Percentiles rank a stretch among this genome's conserved stretches.
Conservation (phyloP, 768 basidiomycete genomes). For the Agaricus sinodeliciosus region DNA sequence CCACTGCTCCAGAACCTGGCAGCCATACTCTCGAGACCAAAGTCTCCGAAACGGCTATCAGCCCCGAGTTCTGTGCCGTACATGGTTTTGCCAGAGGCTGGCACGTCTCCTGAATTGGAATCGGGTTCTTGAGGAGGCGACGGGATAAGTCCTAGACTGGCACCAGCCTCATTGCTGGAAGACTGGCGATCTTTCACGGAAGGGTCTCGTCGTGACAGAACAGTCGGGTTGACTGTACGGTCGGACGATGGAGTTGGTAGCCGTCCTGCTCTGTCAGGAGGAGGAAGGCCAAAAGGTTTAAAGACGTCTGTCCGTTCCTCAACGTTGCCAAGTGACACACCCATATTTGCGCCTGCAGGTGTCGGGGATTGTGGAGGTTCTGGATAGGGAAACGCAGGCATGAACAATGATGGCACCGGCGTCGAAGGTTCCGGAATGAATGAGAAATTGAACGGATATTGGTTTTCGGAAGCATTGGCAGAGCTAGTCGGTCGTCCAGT, state of each 20-base stretch:
- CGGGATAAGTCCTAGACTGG: conserved; percentile 35
- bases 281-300: conserved; percentile 38
- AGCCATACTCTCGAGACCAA: conserved; percentile 74
- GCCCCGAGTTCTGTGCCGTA: conserved; percentile 79
- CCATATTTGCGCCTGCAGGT: conserved; percentile 31
- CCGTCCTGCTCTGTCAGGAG: conserved; percentile 24
- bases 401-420: conserved; percentile 37
- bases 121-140: conserved; percentile 17
- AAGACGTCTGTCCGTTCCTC: conserved; percentile 39
- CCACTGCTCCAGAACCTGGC: conserved; percentile 60
- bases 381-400: conserved; percentile 43
- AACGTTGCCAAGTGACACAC: conserved; percentile 18
- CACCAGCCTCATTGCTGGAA: conserved; percentile 41
- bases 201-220: conserved; percentile 23
- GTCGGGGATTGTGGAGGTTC: conserved; percentile 56
- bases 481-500: conserved; percentile 32
- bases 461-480: conserved; percentile 45
- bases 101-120: conserved; percentile 21
- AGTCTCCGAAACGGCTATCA: conserved; percentile 82
- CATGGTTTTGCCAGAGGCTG: conserved; percentile 52
- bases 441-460: conserved; percentile 45
- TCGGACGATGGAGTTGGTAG: conserved; percentile 1
- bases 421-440: conserved; percentile 49
- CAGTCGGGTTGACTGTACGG: conserved; percentile 30
- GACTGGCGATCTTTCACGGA: conserved; percentile 20